These are phyloP conservation scores for barley (Hordeum vulgare) DNA, from an alignment of 176 grass and related monocot species.

Conservation along the genomic window MorexV3_pseudomolecules_assembly NC_058520.1:553222550-553223049, in stretches of 20 bases:
- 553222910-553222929: constrained; percentile 42
- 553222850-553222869: constrained; percentile 41
- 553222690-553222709: constrained; percentile 96
- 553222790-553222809: constrained; percentile 35
- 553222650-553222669: constrained; percentile 56
- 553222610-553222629: constrained; percentile 41
- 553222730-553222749: constrained; percentile 75
- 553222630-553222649: constrained; percentile 66
- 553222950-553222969: constrained; percentile 79
- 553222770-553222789: constrained; percentile 23
- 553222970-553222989: constrained; percentile 71
- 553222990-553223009: constrained; percentile 50
- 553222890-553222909: constrained; percentile 11
- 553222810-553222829: constrained; percentile 35
- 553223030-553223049: constrained; percentile 54
- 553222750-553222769: constrained; percentile 32
- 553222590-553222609: constrained; percentile 48
- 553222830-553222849: constrained; percentile 57
- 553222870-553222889: constrained; percentile 23
- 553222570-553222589: constrained; percentile 68
- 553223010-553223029: constrained; percentile 37
- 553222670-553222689: constrained; percentile 84
- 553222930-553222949: constrained; percentile 41
- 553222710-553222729: constrained; percentile 83
- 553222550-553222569: constrained; percentile 66